A percentile compares a stretch with the other conserved stretches of the same genome.
Evolutionary conservation across 345 rosid species (phyloP).

Genomic region (Eucalyptus coolabah): DNA sequence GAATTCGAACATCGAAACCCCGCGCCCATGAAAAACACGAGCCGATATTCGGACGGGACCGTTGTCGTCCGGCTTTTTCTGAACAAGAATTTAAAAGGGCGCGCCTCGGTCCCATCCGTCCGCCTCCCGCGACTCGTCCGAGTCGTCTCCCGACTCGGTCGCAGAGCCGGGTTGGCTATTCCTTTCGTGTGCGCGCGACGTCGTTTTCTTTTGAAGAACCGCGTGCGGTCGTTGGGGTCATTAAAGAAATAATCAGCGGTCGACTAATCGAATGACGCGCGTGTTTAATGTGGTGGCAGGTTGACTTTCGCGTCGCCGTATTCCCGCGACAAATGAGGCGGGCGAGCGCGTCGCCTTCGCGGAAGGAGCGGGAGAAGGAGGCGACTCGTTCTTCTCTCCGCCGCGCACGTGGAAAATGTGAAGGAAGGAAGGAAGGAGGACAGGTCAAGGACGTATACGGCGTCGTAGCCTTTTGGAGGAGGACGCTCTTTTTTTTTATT

Average conservation of each 20-base stretch:
- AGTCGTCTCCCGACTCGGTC: not conserved
- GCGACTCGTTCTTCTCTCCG: not conserved
- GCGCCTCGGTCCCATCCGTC: not conserved
- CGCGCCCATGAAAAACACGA: not conserved
- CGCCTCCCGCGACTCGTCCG: not conserved
- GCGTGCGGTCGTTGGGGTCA: not conserved
- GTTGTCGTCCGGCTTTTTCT: not conserved
- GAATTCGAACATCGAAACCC: not conserved
- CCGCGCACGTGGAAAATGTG: not conserved
- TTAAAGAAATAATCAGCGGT: too few species aligned
- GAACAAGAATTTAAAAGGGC: not conserved
- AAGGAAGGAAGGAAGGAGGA: not conserved
- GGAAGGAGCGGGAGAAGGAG: not conserved
- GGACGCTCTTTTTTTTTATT: not conserved
- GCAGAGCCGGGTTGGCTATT: not conserved
- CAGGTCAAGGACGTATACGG: not conserved
- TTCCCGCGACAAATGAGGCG: not conserved
- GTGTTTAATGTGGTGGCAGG: conserved; percentile 14
- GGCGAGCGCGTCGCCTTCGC: not conserved
- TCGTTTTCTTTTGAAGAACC: not conserved
- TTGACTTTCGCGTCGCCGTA: conserved; percentile 22
- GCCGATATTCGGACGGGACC: not conserved
- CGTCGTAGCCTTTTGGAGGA: not conserved
- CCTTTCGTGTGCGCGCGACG: not conserved
- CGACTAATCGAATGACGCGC: not conserved